phyloP scores from a whole-genome alignment of 1,284 basidiomycete genomes.

The Trichosporon ovoides region DNA sequence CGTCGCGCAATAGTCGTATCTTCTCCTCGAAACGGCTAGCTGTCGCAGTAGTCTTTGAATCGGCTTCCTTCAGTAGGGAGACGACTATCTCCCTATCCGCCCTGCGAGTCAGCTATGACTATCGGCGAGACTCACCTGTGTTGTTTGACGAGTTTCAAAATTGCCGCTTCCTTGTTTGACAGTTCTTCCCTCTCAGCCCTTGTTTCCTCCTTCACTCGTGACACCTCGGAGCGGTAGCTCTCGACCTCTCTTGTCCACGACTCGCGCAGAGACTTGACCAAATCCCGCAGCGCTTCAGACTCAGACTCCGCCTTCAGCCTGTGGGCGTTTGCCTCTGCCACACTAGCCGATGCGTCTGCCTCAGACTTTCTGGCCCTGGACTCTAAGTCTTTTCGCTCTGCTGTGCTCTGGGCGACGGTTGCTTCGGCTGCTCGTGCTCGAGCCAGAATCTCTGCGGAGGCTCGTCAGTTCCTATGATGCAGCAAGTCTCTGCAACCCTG shows the following conservation, averaged over 20 bases:
- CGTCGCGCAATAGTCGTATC: constrained; percentile 15
- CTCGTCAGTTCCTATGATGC: background rate
- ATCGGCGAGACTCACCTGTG: constrained; percentile 30
- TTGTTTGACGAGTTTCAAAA: constrained; percentile 34
- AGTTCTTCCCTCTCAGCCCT: constrained; percentile 34
- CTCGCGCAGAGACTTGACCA: constrained; percentile 38
- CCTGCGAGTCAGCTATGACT: constrained; percentile 13
- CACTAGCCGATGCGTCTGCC: constrained; percentile 33
- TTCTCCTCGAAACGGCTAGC: constrained; percentile 25
- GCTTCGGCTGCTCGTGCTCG: constrained; percentile 44
- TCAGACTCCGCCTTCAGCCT: constrained; percentile 40
- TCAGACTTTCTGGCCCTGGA: constrained; percentile 35
- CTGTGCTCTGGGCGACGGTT: constrained; percentile 25
- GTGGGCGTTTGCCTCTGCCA: constrained; percentile 31
- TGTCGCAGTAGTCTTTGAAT: constrained; percentile 15
- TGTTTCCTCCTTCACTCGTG: constrained; percentile 24
- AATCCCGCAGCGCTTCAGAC: constrained; percentile 33
- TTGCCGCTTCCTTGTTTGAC: constrained; percentile 27
- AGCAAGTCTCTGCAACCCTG: background rate
- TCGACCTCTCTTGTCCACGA: constrained; percentile 43
- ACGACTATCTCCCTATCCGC: constrained; percentile 30
- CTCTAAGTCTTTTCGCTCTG: constrained; percentile 40
- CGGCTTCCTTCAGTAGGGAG: constrained; percentile 24
- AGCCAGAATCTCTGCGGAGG: constrained; percentile 41
- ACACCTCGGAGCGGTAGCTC: constrained; percentile 32